Evolutionary conservation across 495 filamentous ascomycete species (phyloP).

Genomic region (Rhizodiscina lignyota): DNA sequence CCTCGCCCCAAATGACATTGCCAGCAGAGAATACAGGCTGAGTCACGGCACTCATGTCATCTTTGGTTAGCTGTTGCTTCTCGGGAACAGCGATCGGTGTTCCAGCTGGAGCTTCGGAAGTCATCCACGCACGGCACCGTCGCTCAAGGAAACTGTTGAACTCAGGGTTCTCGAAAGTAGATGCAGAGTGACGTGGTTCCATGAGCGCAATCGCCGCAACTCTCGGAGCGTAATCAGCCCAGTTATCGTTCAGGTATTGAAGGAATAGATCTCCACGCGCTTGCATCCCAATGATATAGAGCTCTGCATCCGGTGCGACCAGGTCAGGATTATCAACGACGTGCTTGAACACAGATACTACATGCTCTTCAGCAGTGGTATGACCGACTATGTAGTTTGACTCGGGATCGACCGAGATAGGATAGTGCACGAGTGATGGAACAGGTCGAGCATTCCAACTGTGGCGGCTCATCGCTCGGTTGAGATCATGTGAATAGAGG

Average conservation of each 20-base stretch:
- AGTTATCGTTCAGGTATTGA: slow-evolving; percentile 6
- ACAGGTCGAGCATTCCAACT: slow-evolving; percentile 16
- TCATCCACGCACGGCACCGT: not conserved
- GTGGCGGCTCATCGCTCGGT: slow-evolving; percentile 9
- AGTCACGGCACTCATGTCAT: not conserved
- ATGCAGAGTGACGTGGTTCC: too few relatives aligned
- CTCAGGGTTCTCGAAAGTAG: too few relatives aligned
- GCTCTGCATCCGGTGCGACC: slow-evolving; percentile 14
- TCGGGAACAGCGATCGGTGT: not conserved
- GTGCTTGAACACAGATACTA: slow-evolving; percentile 15
- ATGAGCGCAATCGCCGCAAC: slow-evolving; percentile 11
- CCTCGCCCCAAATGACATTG: not conserved
- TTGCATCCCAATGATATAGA: slow-evolving; percentile 20
- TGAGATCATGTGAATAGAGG: slow-evolving; percentile 15
- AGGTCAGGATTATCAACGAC: slow-evolving; percentile 14
- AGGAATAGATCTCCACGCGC: slow-evolving; percentile 14
- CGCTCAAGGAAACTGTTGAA: not conserved
- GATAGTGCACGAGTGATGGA: slow-evolving; percentile 10
- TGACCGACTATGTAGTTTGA: slow-evolving; percentile 18
- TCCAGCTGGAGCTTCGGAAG: not conserved
- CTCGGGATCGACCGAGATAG: slow-evolving; percentile 5
- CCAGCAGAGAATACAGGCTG: not conserved
- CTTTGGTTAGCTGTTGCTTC: not conserved
- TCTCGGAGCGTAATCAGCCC: slow-evolving; percentile 8
- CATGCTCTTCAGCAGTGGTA: slow-evolving; percentile 14